Evolutionary conservation across 2,329 filamentous ascomycete species (phyloP).

Genomic region (Ophiostoma tasmaniense): DNA sequence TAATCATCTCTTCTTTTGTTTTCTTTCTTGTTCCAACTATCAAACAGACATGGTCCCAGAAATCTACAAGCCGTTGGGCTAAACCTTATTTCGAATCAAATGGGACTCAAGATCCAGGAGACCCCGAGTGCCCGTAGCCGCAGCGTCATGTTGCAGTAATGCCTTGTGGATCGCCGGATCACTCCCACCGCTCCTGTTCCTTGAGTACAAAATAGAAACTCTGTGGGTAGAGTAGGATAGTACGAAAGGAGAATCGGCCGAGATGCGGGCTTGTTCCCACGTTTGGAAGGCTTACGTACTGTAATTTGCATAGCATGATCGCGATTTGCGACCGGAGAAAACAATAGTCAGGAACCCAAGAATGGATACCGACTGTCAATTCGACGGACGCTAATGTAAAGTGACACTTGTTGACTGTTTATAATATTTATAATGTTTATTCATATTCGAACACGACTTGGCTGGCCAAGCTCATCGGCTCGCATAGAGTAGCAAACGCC

Average conservation of each 20-base stretch:
- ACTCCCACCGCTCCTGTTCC: not conserved
- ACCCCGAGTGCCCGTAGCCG: not conserved
- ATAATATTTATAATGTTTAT: too few species aligned
- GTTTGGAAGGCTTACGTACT: not conserved
- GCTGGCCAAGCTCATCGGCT: too few species aligned
- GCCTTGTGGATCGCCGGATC: conserved; percentile 1
- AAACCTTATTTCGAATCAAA: not conserved
- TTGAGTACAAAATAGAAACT: not conserved
- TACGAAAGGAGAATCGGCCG: not conserved
- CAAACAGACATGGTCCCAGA: not conserved
- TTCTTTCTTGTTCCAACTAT: not conserved
- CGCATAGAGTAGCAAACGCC: too few species aligned
- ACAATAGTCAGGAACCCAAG: not conserved
- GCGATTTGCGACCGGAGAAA: not conserved
- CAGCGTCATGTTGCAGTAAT: not conserved
- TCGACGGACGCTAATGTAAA: too few species aligned
- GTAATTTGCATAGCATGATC: not conserved
- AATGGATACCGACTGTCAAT: not conserved
- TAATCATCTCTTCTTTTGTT: not conserved
- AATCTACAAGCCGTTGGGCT: not conserved
- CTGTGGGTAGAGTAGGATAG: too few species aligned
- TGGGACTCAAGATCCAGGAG: not conserved
- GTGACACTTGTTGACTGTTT: too few species aligned
- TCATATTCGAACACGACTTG: too few species aligned
- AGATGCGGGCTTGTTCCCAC: not conserved